Conservation (phyloP, 495 filamentous ascomycete genomes). For the Trichoderma gamsii region DNA sequence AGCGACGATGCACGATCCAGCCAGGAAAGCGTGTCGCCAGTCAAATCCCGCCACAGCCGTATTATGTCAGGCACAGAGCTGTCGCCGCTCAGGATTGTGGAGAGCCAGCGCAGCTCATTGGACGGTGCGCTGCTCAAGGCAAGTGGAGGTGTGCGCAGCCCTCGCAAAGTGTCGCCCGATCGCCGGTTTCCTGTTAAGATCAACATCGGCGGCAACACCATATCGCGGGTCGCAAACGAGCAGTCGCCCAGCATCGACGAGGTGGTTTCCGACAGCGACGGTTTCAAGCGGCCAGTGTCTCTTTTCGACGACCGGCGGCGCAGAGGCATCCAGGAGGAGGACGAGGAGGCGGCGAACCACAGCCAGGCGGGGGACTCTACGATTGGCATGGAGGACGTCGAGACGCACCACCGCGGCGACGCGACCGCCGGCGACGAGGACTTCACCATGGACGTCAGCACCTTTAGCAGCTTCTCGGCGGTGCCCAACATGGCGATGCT, state of each 20-base stretch:
- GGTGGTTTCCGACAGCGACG: conserved; percentile 35
- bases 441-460: conserved; percentile 48
- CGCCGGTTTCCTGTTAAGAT: conserved; percentile 50
- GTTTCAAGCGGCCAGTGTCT: conserved; percentile 39
- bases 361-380: conserved; percentile 2
- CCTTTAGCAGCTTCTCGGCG: conserved; percentile 79
- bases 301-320: conserved; percentile 48
- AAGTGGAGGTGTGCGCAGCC: conserved; percentile 29
- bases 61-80: conserved; percentile 43
- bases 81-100: conserved; percentile 43
- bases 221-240: conserved; percentile 25
- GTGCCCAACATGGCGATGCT: conserved; percentile 86
- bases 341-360: conserved; percentile 24
- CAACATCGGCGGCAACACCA: conserved; percentile 19
- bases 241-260: conserved; percentile 39
- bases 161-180: conserved; percentile 44
- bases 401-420: conserved; percentile 20
- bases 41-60: conserved; percentile 38
- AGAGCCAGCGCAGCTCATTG: conserved; percentile 21
- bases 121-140: conserved; percentile 17
- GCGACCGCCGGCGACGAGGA: conserved; percentile 55
- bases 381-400: conserved; percentile 21
- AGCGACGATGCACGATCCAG: conserved; percentile 8
- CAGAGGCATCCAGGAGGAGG: conserved; percentile 24
- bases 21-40: conserved; percentile 31